Conservation (phyloP, 1,284 basidiomycete genomes). For the Cystobasidium pallidum region DNA sequence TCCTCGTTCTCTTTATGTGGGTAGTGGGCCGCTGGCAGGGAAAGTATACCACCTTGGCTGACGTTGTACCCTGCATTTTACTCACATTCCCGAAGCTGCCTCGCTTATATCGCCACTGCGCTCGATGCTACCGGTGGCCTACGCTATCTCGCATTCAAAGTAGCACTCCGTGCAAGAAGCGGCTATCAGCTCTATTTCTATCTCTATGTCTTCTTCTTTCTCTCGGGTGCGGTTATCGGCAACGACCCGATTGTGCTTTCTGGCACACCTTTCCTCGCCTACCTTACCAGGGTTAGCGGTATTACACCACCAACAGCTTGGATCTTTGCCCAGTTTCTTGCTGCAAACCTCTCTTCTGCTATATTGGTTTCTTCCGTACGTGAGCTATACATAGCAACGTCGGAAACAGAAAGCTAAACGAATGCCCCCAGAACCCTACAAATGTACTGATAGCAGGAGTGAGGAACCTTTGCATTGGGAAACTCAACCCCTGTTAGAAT, state of each 20-base stretch:
- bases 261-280: conserved; percentile 82
- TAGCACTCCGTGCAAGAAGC: conserved; percentile 66
- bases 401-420: conserved; percentile 61
- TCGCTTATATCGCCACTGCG: conserved; percentile 91
- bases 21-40: background rate
- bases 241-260: conserved; percentile 64
- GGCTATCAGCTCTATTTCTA: conserved; percentile 71
- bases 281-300: conserved; percentile 74
- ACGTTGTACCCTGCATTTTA: too few species aligned
- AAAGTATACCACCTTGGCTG: background rate
- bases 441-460: conserved; percentile 57
- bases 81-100: conserved; percentile 4
- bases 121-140: conserved; percentile 87
- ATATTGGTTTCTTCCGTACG: conserved; percentile 59
- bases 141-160: conserved; percentile 82
- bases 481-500: too few species aligned
- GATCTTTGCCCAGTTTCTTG: conserved; percentile 70
- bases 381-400: conserved; percentile 75
- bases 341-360: conserved; percentile 72
- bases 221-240: conserved; percentile 77
- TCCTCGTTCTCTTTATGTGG: conserved; percentile 86
- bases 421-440: conserved; percentile 56
- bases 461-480: conserved; percentile 5
- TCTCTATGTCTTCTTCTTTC: conserved; percentile 78
- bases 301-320: conserved; percentile 66